Evolutionary conservation across 805 yeast species (phyloP).

Genomic region (Hanseniaspora vineae): DNA sequence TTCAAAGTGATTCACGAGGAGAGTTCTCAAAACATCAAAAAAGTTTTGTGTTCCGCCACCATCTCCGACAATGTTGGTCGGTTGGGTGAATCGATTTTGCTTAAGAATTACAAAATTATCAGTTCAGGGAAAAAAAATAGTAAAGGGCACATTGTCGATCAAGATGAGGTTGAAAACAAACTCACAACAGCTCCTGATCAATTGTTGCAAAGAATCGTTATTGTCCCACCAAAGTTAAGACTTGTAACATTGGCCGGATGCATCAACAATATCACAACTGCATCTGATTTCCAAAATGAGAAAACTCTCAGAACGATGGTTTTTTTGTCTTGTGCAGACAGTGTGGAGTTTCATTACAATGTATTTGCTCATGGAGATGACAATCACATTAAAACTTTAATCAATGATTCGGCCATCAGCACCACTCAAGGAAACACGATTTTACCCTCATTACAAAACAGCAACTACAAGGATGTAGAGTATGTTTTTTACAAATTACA

Average conservation of each 20-base stretch:
- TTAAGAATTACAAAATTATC: constrained; percentile 55
- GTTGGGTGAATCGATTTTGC: constrained; percentile 65
- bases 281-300: constrained; percentile 11
- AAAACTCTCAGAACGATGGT: constrained; percentile 52
- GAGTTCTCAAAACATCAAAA: constrained; percentile 43
- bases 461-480: constrained; percentile 24
- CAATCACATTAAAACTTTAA: constrained; percentile 2
- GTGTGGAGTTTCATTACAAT: constrained; percentile 87
- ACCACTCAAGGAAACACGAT: constrained; percentile 17
- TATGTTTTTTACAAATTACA: constrained; percentile 60
- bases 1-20: constrained; percentile 41
- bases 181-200: constrained; percentile 58
- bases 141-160: constrained; percentile 20
- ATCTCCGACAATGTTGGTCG: constrained; percentile 68
- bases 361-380: constrained; percentile 35
- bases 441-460: constrained; percentile 17
- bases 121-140: constrained; percentile 21
- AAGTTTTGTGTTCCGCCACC: constrained; percentile 89
- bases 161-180: constrained; percentile 32
- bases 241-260: constrained; percentile 66
- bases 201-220: constrained; percentile 61
- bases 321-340: constrained; percentile 86
- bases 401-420: constrained; percentile 20
- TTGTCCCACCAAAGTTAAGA: constrained; percentile 86
- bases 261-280: constrained; percentile 35